Base-by-base conservation (phyloP, 2,329 filamentous ascomycete species). In the Colletotrichum cuscutae region DNA sequence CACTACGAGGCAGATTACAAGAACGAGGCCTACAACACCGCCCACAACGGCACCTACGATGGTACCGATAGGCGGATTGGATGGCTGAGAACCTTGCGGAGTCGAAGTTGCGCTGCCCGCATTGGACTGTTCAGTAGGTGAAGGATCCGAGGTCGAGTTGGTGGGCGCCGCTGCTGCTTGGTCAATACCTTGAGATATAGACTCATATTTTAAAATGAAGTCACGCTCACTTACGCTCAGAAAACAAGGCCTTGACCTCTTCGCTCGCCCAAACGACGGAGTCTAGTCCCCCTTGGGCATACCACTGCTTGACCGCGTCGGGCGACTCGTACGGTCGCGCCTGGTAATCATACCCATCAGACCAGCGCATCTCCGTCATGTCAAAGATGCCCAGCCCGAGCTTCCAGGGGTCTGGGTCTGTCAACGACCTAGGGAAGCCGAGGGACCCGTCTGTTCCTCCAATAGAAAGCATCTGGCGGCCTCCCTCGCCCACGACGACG, bases 351-450 rank as follows among this genome's bases (percentile, higher is more conserved):
- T 82, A 85, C 1, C 76, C 72, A 58, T 79, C 73, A 4, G 64
- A 76, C 82, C 83, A 85, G 8, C 71, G 57, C 74, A 84, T 75
- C 19, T 77, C 76, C 3, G 79, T 81, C 80, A 85, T 79, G 64
- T 85, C 83, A 72, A 84, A 82, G 9, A 86, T 76, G 2, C 83
- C 82, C 22, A 85, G 76, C 0, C 82, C 81, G 46, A 81, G 79
- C 5, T 74, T 70, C 81, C 81, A 84, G 1, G 79, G 79, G 61
- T 84, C 82, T 12, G 75, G 68, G 11, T 79, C 79, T 7, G 68
- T 72, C 32, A 77, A 68, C 8, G 75, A 72, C 12, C 75, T 75
- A 12, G 74, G 76, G 24, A 75, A 77, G 3, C 72, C 74, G 22
- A 75, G 73, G 37, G 74, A 76, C 26, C 76, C 77, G 53, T 82